These are phyloP conservation scores for Arthroderma sp. DNA, from an alignment of 2,329 filamentous ascomycete genomes.

Conservation along the genomic window DNA sequence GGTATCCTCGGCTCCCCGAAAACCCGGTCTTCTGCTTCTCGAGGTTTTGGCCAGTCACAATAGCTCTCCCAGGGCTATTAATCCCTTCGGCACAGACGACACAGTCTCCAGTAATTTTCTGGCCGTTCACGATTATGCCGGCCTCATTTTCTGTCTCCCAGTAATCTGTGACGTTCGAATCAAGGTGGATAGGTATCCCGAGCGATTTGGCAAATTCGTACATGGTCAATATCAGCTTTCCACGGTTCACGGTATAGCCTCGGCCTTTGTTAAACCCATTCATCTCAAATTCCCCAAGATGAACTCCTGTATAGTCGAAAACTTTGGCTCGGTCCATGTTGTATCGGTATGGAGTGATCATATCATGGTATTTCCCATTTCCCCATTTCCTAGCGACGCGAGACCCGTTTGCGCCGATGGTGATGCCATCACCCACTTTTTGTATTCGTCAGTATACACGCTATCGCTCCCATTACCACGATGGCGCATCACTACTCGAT, in stretches of 20 bases:
- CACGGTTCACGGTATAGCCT: conserved; percentile 6
- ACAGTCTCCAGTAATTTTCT: conserved; percentile 4
- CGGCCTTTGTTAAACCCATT: conserved; percentile 3
- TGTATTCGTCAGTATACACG: background rate
- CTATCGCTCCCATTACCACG: background rate
- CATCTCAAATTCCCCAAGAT: background rate
- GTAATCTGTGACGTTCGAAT: conserved; percentile 5
- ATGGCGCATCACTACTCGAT: background rate
- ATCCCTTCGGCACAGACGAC: conserved; percentile 6
- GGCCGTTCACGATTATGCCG: conserved; percentile 5
- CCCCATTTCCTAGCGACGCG: conserved; percentile 7
- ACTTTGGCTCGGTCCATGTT: background rate
- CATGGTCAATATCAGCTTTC: conserved; percentile 1
- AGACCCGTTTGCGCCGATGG: conserved; percentile 5
- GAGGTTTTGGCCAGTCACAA: conserved; percentile 2
- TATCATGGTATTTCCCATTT: conserved; percentile 3
- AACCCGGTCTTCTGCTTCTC: background rate
- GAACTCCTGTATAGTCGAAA: conserved; percentile 2
- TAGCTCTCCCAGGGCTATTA: conserved; percentile 1
- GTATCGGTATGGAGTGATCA: background rate
- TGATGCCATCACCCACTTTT: conserved; percentile 8
- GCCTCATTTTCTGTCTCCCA: conserved; percentile 6
- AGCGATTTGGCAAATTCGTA: conserved; percentile 3
- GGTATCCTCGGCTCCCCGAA: conserved; percentile 1
- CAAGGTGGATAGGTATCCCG: conserved; percentile 1